Evolutionary conservation across 2,329 filamentous ascomycete genomes (phyloP).

Genomic region (Hawksworthiomyces lignivorus): DNA sequence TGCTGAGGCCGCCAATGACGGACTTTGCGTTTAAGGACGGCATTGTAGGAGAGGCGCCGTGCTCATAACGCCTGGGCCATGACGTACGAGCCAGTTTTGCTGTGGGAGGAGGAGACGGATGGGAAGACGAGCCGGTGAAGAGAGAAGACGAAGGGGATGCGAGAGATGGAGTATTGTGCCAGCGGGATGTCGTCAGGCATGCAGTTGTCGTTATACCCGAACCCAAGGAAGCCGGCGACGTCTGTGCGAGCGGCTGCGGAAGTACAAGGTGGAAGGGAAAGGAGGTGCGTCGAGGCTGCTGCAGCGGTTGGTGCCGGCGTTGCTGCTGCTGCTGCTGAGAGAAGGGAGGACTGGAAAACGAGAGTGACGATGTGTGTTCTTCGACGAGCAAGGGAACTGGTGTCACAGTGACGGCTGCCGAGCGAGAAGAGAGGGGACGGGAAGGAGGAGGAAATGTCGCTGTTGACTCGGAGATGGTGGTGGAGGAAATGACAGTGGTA

Average conservation of each 20-base stretch:
- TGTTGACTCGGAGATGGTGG: neutral
- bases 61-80: conserved; percentile 18
- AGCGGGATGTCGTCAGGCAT: no score
- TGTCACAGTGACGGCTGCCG: neutral
- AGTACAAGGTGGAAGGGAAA: neutral
- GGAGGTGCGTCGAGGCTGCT: neutral
- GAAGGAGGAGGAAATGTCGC: neutral
- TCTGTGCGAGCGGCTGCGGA: conserved; percentile 1
- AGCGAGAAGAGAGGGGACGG: neutral
- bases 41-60: conserved; percentile 16
- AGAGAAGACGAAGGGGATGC: no score
- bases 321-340: neutral
- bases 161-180: no score
- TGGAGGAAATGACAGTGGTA: neutral
- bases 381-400: conserved; percentile 1
- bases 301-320: neutral
- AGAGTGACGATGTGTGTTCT: conserved; percentile 1
- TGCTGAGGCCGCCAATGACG: conserved; percentile 41
- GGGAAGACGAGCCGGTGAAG: no score
- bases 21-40: conserved; percentile 39
- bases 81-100: conserved; percentile 15
- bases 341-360: neutral
- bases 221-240: no score
- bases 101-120: neutral
- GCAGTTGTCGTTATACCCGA: no score